Evolutionary conservation across 2,329 filamentous ascomycete species (phyloP), one percentile per base, ranked within the genome.

Genomic region (Pseudogymnoascus destructans): DNA sequence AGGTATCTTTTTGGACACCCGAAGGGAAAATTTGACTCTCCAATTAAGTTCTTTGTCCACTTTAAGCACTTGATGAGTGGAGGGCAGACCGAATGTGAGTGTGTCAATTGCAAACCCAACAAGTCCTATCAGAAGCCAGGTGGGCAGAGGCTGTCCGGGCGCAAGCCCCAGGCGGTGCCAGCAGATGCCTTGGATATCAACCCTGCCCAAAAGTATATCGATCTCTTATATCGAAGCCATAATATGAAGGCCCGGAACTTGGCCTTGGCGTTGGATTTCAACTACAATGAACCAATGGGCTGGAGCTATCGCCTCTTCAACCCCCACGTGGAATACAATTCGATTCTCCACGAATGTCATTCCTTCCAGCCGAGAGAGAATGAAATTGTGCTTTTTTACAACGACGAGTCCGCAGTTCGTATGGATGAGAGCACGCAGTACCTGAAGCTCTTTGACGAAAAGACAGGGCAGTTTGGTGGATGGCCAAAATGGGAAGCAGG

Each of bases 1-100:
- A 57, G 59, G n/a, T 60, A 60, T 21, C 30, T 60, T 5, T 60
- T 49, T 32, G 59, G 59, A 11, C 56, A 58, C 30, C 38, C 32
- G 10, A 46, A 35, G 19, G 59, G 56, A n/a, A 40, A 57, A 6
- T 60, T 58, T 54, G 38, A 58, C 13, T 60, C 59, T 15, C 36
- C 59, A 17, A 58, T 46, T n/a, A 55, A 60, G 30, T 60, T 58
- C 56, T 46, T 32, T 36, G 23, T 46, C 15, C 59, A 60, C 35
- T 60, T 60, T 32, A 52, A 58, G 15, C 49, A 36, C 17, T 25
- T 60, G 21, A 60, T 60, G 59, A 21, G 11, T 36, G 56, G 56
- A 25, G 59, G 25, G 38, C 9, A 58, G 27, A 13, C 15, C 9
- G 19, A 55, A 19, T 58, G 57, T 35, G 27, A 15, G n/a, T 58